phyloP scores from a whole-genome alignment of 106 monocot genomes.

The Gastrodia elata region DNA sequence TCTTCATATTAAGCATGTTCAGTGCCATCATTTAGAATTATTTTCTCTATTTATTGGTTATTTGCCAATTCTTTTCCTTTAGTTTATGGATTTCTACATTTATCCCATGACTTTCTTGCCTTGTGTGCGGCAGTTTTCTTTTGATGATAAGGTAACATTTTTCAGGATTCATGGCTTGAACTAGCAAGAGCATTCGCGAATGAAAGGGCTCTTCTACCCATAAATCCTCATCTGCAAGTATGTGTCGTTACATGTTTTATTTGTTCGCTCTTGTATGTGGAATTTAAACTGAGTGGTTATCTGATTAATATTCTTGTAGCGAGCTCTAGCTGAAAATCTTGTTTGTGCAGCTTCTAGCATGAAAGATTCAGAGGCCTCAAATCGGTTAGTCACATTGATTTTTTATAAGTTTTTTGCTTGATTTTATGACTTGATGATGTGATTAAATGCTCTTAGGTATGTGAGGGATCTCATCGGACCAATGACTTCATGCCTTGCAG shows the following conservation, averaged over 20 bases:
- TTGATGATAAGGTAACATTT: background rate
- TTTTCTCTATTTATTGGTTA: background rate
- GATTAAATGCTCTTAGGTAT: conserved; percentile 39
- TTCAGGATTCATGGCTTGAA: conserved; percentile 70
- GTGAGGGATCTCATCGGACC: conserved; percentile 78
- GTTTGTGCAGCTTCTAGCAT: conserved; percentile 69
- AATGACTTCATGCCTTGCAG: conserved; percentile 55
- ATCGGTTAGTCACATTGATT: conserved; percentile 42
- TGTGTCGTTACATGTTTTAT: conserved; percentile 7
- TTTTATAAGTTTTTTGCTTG: conserved; percentile 6
- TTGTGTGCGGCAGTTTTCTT: background rate
- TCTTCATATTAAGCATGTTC: background rate
- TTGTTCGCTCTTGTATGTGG: background rate
- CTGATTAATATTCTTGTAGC: conserved; percentile 33
- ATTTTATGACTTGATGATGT: background rate
- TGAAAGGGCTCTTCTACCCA: conserved; percentile 52
- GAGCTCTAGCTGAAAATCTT: conserved; percentile 81
- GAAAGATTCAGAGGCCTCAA: conserved; percentile 56
- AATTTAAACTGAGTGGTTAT: conserved; percentile 3
- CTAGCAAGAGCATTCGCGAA: conserved; percentile 88
- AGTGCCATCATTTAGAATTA: background rate
- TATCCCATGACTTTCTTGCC: background rate
- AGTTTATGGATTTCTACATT: background rate
- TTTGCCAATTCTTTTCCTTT: background rate
- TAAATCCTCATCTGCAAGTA: conserved; percentile 72